Base-by-base conservation (phyloP, 1,284 basidiomycete species). In the Cryptococcus sp. region DNA sequence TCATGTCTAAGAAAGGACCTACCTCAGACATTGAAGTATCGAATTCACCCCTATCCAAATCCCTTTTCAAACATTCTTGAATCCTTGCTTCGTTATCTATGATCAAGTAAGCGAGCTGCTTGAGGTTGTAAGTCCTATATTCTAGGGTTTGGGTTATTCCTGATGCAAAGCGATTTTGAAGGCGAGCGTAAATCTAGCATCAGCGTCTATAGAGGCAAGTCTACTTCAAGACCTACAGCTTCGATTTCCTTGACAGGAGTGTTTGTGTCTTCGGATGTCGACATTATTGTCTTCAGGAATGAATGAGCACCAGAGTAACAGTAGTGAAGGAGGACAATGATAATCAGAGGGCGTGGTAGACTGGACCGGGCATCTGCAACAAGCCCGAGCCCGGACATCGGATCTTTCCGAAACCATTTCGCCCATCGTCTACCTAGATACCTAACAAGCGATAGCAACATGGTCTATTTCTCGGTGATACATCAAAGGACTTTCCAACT, bases 101-200 rank as follows among this genome's bases (percentile, higher is more conserved):
- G 47, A 85, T 61, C 64, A 85, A 69, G 53, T 79, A 84, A 11
- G 79, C 80, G 39, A 86, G 75, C 69, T 83, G 82, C 60, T 83
- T 79, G 48, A 86, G 78, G 72, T 85, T 83, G 50, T 79, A 78
- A 55, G 82, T 78, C 37, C 85, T 76, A 67, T 82, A 86, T 37
- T 75, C 76, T 46, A 85, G 63, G 11, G 79, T 70, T 23, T 78
- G 76, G 3, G 83, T 83, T 51, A 75, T 78, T 19, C 79, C 78
- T 4, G 78, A 73, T 18, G 73, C 67, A 73, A 85, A 86, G 11
- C 80, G 79, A 43, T 65, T 63, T 41, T 73, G 70, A 11, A 85
- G 71, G 1, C 74, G 71, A 9, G 68, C 69, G 57, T 82, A 77
- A 46, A 79, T 76, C 80, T 82, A 48, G 44, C 48, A 11, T 28